Evolutionary conservation across 257 asterid species (phyloP), one percentile per base, ranked within the genome.

Genomic region (Lantana camara): DNA sequence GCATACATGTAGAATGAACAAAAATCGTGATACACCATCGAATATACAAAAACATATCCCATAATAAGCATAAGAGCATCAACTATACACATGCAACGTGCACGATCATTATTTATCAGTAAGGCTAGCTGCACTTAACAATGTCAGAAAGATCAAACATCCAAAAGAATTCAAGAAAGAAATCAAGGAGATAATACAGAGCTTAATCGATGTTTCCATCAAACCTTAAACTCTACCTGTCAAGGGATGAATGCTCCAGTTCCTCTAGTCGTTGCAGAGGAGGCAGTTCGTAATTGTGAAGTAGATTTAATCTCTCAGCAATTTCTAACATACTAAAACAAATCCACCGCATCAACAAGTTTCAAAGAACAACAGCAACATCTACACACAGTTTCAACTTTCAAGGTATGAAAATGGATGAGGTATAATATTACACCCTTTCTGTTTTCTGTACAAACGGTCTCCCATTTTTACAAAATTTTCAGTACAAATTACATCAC

Each of bases 141-240:
- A 50, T 55, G 23, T 51, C 57, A 74, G 71, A 60, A 60, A 57
- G 15, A 44, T 42, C 49, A 24, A 56, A 57, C 10, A 52, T 57
- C 19, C 45, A 54, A 73, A 38, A 67, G 29, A 44, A 45, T 24
- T n/a, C 49, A 63, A 10, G 45, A 10, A 64, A 59, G 58, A 20
- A 54, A 57, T 11, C 47, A 22, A 14, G 11, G 48, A 56, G 32
- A 32, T 7, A 29, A 10, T 19, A 64, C 48, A 49, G 24, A 63
- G 27, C 21, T 50, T 5, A 20, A 42, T 38, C 38, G 19, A 35
- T 69, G 37, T 41, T n/a, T 65, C 55, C 49, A 75, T 58, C 67
- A 61, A 75, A 76, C 68, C 81, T 79, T 52, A 68, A 64, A 69
- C 17, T 55, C 95, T 83, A 90, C 96, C 96, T 82, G 76, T 65